Evolutionary conservation across 2,329 filamentous ascomycete genomes (phyloP).

Genomic region (Fusarium paranaense): DNA sequence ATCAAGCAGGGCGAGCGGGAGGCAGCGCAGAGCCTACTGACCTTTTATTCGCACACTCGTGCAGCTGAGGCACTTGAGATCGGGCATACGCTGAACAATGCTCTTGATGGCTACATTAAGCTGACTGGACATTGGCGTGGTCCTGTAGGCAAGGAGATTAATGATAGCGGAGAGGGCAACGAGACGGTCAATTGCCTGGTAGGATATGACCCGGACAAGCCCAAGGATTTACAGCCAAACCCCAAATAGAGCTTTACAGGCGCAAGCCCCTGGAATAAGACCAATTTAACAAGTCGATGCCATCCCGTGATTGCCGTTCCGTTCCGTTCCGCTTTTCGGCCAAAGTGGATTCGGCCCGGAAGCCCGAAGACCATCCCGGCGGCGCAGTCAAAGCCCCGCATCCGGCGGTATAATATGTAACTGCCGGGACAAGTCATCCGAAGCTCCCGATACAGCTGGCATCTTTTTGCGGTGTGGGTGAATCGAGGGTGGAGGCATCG

Average conservation of each 20-base stretch:
- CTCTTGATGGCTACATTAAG: slow-evolving; percentile 41
- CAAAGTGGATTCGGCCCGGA: background rate
- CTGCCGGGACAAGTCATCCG: background rate
- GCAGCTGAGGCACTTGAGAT: slow-evolving; percentile 34
- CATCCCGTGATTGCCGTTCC: background rate
- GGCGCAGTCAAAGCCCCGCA: background rate
- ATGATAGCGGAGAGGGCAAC: slow-evolving; percentile 37
- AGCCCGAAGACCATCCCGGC: background rate
- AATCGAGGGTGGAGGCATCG: background rate
- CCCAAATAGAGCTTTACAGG: background rate
- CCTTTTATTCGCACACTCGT: slow-evolving; percentile 38
- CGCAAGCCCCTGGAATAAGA: background rate
- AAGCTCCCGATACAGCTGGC: background rate
- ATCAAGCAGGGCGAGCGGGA: slow-evolving; percentile 32
- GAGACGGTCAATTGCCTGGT: slow-evolving; percentile 42
- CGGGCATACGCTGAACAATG: slow-evolving; percentile 28
- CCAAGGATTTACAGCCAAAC: slow-evolving; percentile 17
- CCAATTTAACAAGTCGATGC: background rate
- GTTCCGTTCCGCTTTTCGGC: background rate
- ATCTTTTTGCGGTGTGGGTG: background rate
- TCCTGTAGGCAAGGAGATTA: slow-evolving; percentile 36
- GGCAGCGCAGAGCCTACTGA: slow-evolving; percentile 28
- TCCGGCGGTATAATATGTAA: background rate
- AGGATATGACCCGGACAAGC: slow-evolving; percentile 38
- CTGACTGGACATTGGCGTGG: slow-evolving; percentile 32